Evolutionary conservation across 768 basidiomycete genomes (phyloP), one percentile per base, ranked within the genome.

Genomic region (Lyophyllum semitale): DNA sequence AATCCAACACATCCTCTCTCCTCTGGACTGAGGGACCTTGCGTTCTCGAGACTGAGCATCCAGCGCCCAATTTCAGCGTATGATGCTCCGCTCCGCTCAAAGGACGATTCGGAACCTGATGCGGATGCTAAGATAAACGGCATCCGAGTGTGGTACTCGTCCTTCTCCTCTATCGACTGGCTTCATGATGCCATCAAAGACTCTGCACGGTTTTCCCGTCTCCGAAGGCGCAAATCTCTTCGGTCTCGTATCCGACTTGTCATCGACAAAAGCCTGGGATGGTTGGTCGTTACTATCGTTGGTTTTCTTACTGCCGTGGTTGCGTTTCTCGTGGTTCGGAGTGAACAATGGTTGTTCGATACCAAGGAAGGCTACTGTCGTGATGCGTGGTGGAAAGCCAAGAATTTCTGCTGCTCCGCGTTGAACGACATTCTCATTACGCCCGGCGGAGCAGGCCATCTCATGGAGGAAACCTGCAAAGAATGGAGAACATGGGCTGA

Each of bases 111-210:
- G 40, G 81, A 76, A 7, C 68, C 76, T 17, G 84, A 81, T 42
- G 68, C 78, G 17, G 87, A 85, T 53, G 78, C 84, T 29, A 85
- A 84, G 64, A 84, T 85, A 46, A 96, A 96, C 61, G 95, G 95
- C 32, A 86, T 93, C 53, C 88, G 93, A 25, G 91, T 94, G 30
- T 91, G 88, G 92, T 94, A 93, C 69, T 86, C 89, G 11, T 91
- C 90, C 2, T 96, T 87, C 73, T 87, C 91, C 0, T 93, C 91
- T 18, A 89, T 96, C 53, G 95, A 98, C 71, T 98, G 95, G 96
- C 77, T 98, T 51, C 96, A 98, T 64, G 96, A 98, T 73, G 83
- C 92, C 37, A 93, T 98, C 76, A 95, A 97, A 70, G 93, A 96
- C 66, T 93, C 93, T 0, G 82, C 83, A 8, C 89, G 95, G 26